phyloP scores from a whole-genome alignment of 768 basidiomycete species.

The Crepidotus variabilis region DNA sequence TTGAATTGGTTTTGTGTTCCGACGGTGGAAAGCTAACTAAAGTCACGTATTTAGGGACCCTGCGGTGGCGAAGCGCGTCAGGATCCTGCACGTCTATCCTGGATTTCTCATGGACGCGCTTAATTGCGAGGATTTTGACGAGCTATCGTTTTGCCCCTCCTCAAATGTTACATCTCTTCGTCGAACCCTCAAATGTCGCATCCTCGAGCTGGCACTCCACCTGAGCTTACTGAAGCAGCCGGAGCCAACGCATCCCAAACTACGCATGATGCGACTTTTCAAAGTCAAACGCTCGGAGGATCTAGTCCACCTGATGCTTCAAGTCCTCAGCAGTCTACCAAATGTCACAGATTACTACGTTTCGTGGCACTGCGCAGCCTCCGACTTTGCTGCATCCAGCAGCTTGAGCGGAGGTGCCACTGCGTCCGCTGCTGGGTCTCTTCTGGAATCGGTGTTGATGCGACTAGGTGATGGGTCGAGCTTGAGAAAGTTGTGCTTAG shows the following conservation, averaged over 20 bases:
- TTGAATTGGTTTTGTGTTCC: neutral
- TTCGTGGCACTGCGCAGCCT: slow-evolving; percentile 42
- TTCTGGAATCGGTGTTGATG: slow-evolving; percentile 26
- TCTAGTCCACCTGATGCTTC: slow-evolving; percentile 34
- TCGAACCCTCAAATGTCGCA: neutral
- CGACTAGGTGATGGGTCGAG: slow-evolving; percentile 9
- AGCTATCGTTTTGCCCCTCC: slow-evolving; percentile 2
- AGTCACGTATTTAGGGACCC: slow-evolving; percentile 36
- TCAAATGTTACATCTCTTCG: neutral
- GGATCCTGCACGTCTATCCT: slow-evolving; percentile 45
- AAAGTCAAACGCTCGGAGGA: slow-evolving; percentile 32
- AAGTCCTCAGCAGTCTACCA: slow-evolving; percentile 40
- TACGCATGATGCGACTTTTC: slow-evolving; percentile 23
- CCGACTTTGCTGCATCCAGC: slow-evolving; percentile 17
- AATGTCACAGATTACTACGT: slow-evolving; percentile 48
- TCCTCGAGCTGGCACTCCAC: slow-evolving; percentile 1
- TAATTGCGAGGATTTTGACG: slow-evolving; percentile 19
- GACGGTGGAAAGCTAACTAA: neutral
- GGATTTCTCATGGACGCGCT: slow-evolving; percentile 41
- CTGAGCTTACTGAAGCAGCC: neutral
- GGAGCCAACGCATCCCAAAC: slow-evolving; percentile 8
- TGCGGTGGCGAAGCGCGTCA: slow-evolving; percentile 42
- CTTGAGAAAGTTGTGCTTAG: slow-evolving; percentile 33
- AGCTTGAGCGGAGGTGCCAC: neutral
- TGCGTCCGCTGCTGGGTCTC: slow-evolving; percentile 10